phyloP scores from a whole-genome alignment of 163 green algal genomes.

The Scenedesmus sp. region DNA sequence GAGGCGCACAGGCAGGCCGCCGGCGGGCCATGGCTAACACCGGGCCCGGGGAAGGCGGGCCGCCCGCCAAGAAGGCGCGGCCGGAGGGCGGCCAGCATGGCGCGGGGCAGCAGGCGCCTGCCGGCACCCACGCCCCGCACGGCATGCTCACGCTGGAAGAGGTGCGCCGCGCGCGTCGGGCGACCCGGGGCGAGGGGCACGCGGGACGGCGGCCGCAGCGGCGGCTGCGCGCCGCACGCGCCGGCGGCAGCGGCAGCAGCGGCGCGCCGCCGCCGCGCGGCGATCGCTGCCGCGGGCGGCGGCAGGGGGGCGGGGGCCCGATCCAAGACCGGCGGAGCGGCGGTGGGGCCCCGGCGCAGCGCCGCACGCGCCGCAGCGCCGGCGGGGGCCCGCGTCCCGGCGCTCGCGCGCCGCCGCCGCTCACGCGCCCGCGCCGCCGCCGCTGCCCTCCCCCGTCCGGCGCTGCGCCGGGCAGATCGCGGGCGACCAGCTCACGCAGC shows the following conservation, averaged over 20 bases:
- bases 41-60: slow-evolving; percentile 35
- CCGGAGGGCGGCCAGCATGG: slow-evolving; percentile 39
- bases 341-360: too few species aligned
- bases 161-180: slow-evolving; percentile 4
- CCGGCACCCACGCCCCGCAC: background rate
- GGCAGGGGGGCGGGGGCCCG: too few species aligned
- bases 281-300: too few species aligned
- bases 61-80: slow-evolving; percentile 36
- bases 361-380: too few species aligned
- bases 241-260: background rate
- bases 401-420: too few species aligned
- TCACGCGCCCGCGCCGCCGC: background rate
- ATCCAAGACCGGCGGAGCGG: too few species aligned
- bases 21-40: background rate
- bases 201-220: background rate
- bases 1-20: background rate
- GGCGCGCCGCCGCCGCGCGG: too few species aligned
- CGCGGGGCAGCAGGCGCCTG: slow-evolving; percentile 1
- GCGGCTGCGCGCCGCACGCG: background rate
- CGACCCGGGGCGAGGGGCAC: background rate
- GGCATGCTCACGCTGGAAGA: slow-evolving; percentile 44
- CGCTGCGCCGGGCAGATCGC: slow-evolving; percentile 63
- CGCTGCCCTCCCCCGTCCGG: background rate
- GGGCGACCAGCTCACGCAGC: slow-evolving; percentile 72
- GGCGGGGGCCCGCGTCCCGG: too few species aligned